Percentiles rank a stretch among this genome's conserved stretches.
Evolutionary conservation across 495 filamentous ascomycete genomes (phyloP).

Genomic region (Lepidopterella palustris): DNA sequence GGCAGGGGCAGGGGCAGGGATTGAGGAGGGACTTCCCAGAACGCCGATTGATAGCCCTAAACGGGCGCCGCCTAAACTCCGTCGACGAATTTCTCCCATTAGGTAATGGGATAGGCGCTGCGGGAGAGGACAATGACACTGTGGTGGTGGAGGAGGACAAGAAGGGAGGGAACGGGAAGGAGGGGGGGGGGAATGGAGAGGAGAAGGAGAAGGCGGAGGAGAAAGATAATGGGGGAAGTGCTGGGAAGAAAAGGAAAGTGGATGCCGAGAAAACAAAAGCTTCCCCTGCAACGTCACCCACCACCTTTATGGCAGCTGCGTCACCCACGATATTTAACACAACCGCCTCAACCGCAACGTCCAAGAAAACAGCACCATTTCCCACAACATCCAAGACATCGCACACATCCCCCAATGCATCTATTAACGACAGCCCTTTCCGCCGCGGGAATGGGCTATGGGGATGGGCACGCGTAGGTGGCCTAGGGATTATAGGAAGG

Average conservation of each 20-base stretch:
- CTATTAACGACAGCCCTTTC: conserved; percentile 1
- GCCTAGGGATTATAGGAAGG: conserved; percentile 14
- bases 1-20: background rate
- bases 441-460: conserved; percentile 16
- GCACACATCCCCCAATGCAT: background rate
- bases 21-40: background rate
- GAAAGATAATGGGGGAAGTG: too few species aligned
- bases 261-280: too few species aligned
- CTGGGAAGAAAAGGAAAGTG: too few species aligned
- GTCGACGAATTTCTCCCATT: conserved; percentile 14
- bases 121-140: background rate
- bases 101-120: conserved; percentile 8
- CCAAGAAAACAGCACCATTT: too few species aligned
- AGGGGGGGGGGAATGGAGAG: too few species aligned
- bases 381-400: too few species aligned
- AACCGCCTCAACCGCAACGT: too few species aligned
- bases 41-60: conserved; percentile 12
- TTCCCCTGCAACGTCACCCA: too few species aligned
- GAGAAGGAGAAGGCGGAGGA: too few species aligned
- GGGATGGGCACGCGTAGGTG: conserved; percentile 19
- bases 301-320: too few species aligned
- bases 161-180: background rate
- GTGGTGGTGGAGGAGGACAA: background rate
- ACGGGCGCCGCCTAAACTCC: conserved; percentile 26
- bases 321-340: too few species aligned